Percentiles rank a stretch among this genome's conserved stretches.
These are phyloP conservation scores for Aegilops longissima DNA, from an alignment of 176 grass and related monocot species.

Conservation along the genomic window DNA sequence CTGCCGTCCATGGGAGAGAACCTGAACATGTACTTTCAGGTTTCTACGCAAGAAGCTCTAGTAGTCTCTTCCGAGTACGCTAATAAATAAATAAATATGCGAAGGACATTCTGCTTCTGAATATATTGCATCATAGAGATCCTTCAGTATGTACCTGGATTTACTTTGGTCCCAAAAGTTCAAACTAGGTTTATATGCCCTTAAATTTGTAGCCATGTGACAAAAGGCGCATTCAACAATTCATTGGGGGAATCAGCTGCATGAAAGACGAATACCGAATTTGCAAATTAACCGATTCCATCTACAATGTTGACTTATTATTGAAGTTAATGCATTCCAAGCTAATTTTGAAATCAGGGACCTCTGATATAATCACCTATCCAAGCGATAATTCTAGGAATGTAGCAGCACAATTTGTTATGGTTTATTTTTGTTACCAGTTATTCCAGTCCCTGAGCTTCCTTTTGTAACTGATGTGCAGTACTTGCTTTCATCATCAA, in stretches of 20 bases:
- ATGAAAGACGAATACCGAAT: background rate
- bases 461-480: conserved; percentile 44
- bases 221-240: background rate
- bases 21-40: background rate
- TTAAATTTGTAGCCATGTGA: background rate
- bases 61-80: background rate
- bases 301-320: background rate
- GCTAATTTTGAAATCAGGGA: conserved; percentile 3
- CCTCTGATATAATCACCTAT: background rate
- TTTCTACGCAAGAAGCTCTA: background rate
- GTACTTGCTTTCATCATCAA: conserved; percentile 97
- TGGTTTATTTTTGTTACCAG: background rate
- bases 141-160: background rate
- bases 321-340: background rate
- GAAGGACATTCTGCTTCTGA: background rate
- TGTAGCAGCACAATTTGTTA: background rate
- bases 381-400: conserved; percentile 4
- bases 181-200: background rate
- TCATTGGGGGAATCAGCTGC: background rate
- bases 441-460: conserved; percentile 32
- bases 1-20: background rate
- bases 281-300: background rate
- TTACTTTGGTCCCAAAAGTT: conserved; percentile 16
- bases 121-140: background rate
- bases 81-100: background rate